Conservation (phyloP, 495 filamentous ascomycete species). For the Penicillium taxi region DNA sequence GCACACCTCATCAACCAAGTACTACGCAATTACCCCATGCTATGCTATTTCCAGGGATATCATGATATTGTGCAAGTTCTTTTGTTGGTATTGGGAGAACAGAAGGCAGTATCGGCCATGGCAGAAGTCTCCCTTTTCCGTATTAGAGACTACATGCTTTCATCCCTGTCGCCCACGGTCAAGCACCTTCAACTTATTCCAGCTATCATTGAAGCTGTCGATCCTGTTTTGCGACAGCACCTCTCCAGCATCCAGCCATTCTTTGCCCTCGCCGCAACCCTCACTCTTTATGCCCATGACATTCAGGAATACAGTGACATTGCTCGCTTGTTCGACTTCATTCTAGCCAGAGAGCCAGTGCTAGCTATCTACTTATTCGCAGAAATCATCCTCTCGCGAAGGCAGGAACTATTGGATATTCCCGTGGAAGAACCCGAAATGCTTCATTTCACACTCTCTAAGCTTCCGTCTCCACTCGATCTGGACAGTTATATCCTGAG, state of each 20-base stretch:
- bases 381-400: constrained; percentile 72
- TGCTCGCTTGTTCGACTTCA: constrained; percentile 80
- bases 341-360: constrained; percentile 75
- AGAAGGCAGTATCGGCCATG: constrained; percentile 49
- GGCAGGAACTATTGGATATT: constrained; percentile 72
- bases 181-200: constrained; percentile 79
- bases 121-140: constrained; percentile 75
- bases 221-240: constrained; percentile 61
- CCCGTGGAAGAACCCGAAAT: constrained; percentile 85
- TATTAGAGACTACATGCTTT: constrained; percentile 97
- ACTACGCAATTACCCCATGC: constrained; percentile 71
- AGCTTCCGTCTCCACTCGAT: constrained; percentile 77
- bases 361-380: constrained; percentile 89
- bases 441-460: constrained; percentile 80
- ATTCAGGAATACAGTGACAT: constrained; percentile 84
- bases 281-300: constrained; percentile 94
- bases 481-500: constrained; percentile 65
- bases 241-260: constrained; percentile 74
- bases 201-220: constrained; percentile 61
- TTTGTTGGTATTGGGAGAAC: constrained; percentile 66
- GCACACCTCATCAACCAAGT: constrained; percentile 67
- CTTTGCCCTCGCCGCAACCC: constrained; percentile 81
- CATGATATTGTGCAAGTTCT: constrained; percentile 98
- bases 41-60: constrained; percentile 97
- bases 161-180: constrained; percentile 71